Evolutionary conservation across 768 basidiomycete species (phyloP).

Genomic region (Multifurca ochricompacta): DNA sequence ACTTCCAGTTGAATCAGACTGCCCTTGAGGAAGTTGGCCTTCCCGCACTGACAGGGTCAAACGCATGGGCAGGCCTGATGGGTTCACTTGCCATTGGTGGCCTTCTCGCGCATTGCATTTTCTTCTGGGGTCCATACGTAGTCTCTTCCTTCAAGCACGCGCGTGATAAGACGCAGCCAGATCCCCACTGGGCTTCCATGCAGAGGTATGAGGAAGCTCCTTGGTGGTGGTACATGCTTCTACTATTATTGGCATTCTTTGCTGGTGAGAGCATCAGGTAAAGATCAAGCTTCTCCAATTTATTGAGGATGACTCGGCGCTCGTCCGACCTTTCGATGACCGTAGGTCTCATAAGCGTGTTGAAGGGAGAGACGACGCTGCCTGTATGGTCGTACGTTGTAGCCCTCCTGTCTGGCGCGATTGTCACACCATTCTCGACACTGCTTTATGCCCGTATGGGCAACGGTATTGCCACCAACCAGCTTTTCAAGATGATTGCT

Average conservation of each 20-base stretch:
- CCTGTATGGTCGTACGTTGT: slow-evolving; percentile 58
- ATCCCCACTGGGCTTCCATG: slow-evolving; percentile 54
- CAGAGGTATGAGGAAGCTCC: slow-evolving; percentile 54
- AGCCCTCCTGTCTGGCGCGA: slow-evolving; percentile 42
- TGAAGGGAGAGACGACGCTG: slow-evolving; percentile 54
- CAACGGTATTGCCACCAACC: slow-evolving; percentile 50
- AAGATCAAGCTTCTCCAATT: too few relatives aligned
- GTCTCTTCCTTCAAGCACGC: slow-evolving; percentile 43
- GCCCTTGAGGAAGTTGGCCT: slow-evolving; percentile 41
- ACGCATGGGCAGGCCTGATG: slow-evolving; percentile 43
- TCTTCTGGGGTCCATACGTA: slow-evolving; percentile 53
- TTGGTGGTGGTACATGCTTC: slow-evolving; percentile 50
- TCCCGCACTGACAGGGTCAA: slow-evolving; percentile 39
- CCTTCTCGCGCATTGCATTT: slow-evolving; percentile 40
- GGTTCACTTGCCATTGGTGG: slow-evolving; percentile 46
- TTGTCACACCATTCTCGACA: slow-evolving; percentile 45
- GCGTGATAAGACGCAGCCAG: slow-evolving; percentile 38
- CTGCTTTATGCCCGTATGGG: slow-evolving; percentile 52
- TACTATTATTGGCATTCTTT: slow-evolving; percentile 44
- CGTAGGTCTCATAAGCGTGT: slow-evolving; percentile 30
- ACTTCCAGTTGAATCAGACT: slow-evolving; percentile 46
- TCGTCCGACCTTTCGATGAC: background rate
- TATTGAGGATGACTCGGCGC: too few relatives aligned
- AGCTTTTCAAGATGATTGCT: slow-evolving; percentile 60
- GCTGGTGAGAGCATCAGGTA: slow-evolving; percentile 38